phyloP scores from a whole-genome alignment of 768 basidiomycete species.

The Pleurotus ostreatus region DNA sequence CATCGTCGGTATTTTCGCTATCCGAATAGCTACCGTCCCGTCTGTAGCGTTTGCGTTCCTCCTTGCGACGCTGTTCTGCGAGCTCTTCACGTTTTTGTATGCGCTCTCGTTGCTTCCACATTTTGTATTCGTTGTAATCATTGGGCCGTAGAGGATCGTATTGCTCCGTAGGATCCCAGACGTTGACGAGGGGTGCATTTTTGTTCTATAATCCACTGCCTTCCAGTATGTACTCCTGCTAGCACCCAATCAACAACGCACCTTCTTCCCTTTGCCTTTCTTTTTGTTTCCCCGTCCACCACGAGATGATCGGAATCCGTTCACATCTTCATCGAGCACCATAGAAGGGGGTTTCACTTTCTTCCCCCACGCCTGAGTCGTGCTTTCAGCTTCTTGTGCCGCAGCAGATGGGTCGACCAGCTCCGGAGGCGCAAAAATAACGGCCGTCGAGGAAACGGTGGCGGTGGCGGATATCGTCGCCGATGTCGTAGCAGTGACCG shows the following conservation, averaged over 20 bases:
- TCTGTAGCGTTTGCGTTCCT: conserved; percentile 55
- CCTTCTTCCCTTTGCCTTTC: conserved; percentile 63
- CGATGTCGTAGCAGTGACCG: conserved; percentile 30
- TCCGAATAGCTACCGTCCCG: conserved; percentile 62
- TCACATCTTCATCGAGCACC: conserved; percentile 86
- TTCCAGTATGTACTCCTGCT: conserved; percentile 1
- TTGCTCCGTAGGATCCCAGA: conserved; percentile 77
- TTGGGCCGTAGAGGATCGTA: conserved; percentile 85
- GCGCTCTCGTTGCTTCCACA: conserved; percentile 72
- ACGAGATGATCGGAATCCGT: conserved; percentile 66
- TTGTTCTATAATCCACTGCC: conserved; percentile 46
- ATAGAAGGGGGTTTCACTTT: conserved; percentile 90
- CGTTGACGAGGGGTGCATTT: conserved; percentile 41
- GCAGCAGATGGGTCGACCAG: conserved; percentile 37
- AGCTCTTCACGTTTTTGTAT: conserved; percentile 68
- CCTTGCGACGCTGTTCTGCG: conserved; percentile 54
- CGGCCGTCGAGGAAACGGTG: conserved; percentile 50
- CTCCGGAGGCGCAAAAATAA: conserved; percentile 68
- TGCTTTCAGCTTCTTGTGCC: conserved; percentile 25
- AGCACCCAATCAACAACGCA: conserved; percentile 19
- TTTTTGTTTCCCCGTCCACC: conserved; percentile 35
- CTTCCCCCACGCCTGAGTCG: conserved; percentile 72
- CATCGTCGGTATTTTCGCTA: conserved; percentile 60
- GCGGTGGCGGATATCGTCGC: conserved; percentile 8
- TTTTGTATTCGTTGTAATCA: conserved; percentile 85